A percentile compares a stretch with the other conserved stretches of the same genome.
phyloP scores from a whole-genome alignment of 1,284 basidiomycete species.

The Hortiboletus rubellus region DNA sequence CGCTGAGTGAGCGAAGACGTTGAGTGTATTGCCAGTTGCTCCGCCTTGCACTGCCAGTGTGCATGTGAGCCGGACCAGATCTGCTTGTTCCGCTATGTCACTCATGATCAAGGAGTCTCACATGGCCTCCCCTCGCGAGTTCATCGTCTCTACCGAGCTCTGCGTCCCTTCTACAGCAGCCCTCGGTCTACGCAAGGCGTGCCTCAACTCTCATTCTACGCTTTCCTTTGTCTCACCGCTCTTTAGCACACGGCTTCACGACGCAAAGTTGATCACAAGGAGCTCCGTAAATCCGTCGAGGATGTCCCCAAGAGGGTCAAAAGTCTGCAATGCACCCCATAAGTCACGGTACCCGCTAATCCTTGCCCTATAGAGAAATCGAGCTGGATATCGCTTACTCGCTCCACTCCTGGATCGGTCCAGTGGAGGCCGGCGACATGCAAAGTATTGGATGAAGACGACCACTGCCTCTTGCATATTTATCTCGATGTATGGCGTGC shows the following conservation, averaged over 20 bases:
- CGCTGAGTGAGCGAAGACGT: background rate
- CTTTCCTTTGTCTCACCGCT: conserved; percentile 1
- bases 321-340: conserved; percentile 42
- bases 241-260: conserved; percentile 38
- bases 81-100: conserved; percentile 17
- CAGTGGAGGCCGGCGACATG: conserved; percentile 73
- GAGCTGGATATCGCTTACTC: conserved; percentile 67
- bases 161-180: conserved; percentile 60
- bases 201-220: conserved; percentile 5
- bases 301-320: conserved; percentile 44
- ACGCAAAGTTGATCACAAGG: conserved; percentile 59
- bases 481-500: conserved; percentile 62
- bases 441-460: conserved; percentile 65
- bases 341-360: background rate
- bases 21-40: background rate
- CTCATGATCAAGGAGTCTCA: conserved; percentile 8
- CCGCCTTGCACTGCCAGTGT: no score
- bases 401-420: conserved; percentile 48
- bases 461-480: conserved; percentile 64
- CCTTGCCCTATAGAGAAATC: conserved; percentile 51
- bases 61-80: no score
- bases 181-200: conserved; percentile 58
- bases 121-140: conserved; percentile 34
- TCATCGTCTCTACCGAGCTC: conserved; percentile 58
- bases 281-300: conserved; percentile 40